Conservation (phyloP, 257 asterid species). For the Dorcoceras hygrometricum region DNA sequence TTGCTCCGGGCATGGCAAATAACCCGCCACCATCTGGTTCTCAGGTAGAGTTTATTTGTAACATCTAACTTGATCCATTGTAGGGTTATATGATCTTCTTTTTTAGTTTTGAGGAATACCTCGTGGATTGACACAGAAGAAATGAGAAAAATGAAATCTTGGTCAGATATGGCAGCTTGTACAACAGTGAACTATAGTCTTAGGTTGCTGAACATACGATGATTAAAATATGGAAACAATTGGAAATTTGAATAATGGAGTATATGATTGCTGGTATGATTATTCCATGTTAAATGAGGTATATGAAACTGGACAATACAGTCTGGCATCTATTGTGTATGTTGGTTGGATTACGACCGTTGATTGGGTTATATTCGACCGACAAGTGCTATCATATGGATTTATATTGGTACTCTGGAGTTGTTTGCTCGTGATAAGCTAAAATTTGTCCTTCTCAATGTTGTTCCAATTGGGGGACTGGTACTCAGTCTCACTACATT, state of each 20-base stretch:
- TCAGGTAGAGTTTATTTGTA: conserved; percentile 43
- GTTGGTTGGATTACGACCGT: conserved; percentile 10
- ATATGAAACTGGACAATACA: neutral
- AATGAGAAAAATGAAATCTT: neutral
- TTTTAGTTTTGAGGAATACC: neutral
- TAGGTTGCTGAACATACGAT: neutral
- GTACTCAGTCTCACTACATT: conserved; percentile 46
- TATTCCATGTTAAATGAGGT: neutral
- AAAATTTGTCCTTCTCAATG: conserved; percentile 28
- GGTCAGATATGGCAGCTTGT: neutral
- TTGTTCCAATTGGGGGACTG: conserved; percentile 22
- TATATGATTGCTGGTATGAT: neutral
- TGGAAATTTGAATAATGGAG: neutral
- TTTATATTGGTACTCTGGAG: conserved; percentile 78
- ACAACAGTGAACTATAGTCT: conserved; percentile 1
- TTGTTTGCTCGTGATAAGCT: conserved; percentile 47
- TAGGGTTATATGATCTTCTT: neutral
- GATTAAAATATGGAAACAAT: neutral
- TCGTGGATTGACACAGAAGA: neutral
- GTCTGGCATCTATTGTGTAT: neutral
- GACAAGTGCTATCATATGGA: conserved; percentile 92
- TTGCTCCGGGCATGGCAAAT: conserved; percentile 52
- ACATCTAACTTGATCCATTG: neutral
- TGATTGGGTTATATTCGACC: conserved; percentile 37
- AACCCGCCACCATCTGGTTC: conserved; percentile 83